Percentiles rank a stretch among this genome's conserved stretches.
These are phyloP conservation scores for Apodospora peruviana DNA, from an alignment of 495 filamentous ascomycete species.

Conservation along the genomic window DNA sequence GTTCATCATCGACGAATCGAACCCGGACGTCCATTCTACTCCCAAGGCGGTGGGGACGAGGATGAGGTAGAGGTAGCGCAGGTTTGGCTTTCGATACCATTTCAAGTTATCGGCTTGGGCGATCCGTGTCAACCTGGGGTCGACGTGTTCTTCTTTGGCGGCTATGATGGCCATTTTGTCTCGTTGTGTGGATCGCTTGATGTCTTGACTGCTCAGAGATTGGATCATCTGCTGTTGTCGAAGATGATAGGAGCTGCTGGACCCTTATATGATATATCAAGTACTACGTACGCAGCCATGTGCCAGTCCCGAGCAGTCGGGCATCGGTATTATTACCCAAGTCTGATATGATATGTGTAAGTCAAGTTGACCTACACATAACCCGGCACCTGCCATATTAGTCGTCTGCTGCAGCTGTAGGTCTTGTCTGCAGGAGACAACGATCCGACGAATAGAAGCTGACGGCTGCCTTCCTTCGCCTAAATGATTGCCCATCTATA, in stretches of 20 bases:
- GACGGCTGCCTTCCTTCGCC: background rate
- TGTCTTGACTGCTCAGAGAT: background rate
- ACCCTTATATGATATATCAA: no score
- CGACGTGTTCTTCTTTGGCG: conserved; percentile 21
- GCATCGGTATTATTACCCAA: no score
- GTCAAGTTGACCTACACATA: no score
- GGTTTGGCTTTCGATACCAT: conserved; percentile 62
- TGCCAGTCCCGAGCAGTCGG: no score
- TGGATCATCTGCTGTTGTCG: background rate
- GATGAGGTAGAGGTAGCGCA: conserved; percentile 56
- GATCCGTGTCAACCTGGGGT: conserved; percentile 39
- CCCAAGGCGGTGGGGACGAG: conserved; percentile 61
- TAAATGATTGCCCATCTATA: conserved; percentile 1
- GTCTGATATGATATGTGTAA: no score
- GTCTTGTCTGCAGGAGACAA: background rate
- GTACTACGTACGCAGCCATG: no score
- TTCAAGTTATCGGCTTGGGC: conserved; percentile 43
- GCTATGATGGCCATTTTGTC: conserved; percentile 18
- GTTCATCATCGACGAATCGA: conserved; percentile 62
- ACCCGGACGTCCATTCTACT: conserved; percentile 62
- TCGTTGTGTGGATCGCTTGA: background rate
- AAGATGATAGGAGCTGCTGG: background rate
- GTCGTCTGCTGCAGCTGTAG: background rate
- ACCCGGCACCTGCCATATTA: conserved; percentile 1
- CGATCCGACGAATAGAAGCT: conserved; percentile 3